Percentiles rank a stretch among this genome's conserved stretches.
Conservation (phyloP, 805 yeast species). For the Wickerhamomyces bovis region DNA sequence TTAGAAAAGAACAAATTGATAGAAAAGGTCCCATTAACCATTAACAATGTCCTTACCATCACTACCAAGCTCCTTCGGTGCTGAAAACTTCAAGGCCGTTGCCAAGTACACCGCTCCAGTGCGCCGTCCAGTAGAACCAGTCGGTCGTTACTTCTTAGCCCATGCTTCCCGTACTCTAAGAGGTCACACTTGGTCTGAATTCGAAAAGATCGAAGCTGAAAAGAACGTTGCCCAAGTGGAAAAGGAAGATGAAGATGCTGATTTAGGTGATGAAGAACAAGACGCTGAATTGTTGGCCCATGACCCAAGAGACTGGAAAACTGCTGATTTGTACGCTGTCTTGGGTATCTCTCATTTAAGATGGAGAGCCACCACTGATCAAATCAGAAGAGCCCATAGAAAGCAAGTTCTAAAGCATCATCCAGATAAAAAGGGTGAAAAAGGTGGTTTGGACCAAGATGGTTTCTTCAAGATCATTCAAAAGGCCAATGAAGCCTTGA, state of each 20-base stretch:
- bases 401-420: conserved; percentile 94
- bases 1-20: no score
- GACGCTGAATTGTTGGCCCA: conserved; percentile 65
- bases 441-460: conserved; percentile 81
- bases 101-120: conserved; percentile 51
- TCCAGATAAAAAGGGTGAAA: conserved; percentile 95
- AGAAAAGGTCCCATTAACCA: no score
- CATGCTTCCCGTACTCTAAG: conserved; percentile 94
- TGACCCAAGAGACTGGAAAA: conserved; percentile 98
- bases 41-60: conserved; percentile 38
- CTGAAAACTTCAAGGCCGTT: conserved; percentile 41
- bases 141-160: conserved; percentile 91
- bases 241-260: conserved; percentile 39
- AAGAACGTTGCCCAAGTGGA: conserved; percentile 72
- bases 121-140: conserved; percentile 90
- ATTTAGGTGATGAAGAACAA: conserved; percentile 72
- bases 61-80: conserved; percentile 50
- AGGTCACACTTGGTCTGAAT: conserved; percentile 99
- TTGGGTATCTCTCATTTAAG: conserved; percentile 89
- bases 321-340: conserved; percentile 93
- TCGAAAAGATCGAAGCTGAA: conserved; percentile 88
- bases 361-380: conserved; percentile 86
- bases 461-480: conserved; percentile 97
- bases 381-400: conserved; percentile 94
- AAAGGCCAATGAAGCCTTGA: conserved; percentile 87